Base-by-base conservation (phyloP, 2,329 filamentous ascomycete genomes). In the Calonectria hongkongensis region DNA sequence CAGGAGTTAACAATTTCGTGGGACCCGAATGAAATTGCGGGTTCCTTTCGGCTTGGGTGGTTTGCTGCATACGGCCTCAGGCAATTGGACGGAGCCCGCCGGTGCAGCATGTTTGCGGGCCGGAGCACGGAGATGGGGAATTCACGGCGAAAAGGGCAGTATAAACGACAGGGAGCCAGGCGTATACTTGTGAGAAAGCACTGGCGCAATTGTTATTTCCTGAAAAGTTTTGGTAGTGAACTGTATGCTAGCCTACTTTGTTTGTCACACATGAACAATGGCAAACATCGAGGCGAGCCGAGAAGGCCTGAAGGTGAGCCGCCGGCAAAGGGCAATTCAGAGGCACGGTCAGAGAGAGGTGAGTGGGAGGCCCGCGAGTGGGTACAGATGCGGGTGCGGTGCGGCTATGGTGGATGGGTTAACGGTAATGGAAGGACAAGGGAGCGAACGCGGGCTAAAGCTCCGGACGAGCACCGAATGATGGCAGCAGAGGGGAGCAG, bases 81-180 rank as follows among this genome's bases (percentile, higher is more conserved):
- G 70, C 48, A 43, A 67, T 67, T 72, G 70, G 66, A 68, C 48
- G 64, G 70, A 63, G 41, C 48, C 41, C 28, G 65, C 41, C 30
- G 48, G 70, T 54, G 25, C 65, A 72, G 70, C 48, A 18, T 47
- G 64, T 68, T 68, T 72, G 70, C 64, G 58, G 70, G 65, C 58
- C 70, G 41, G 65, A 65, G 65, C 41, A 60, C 65, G 50, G 58
- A 50, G 58, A 72, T 48, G 64, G 69, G 64, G 64, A 41, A 33
- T 13, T 12, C 28, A 48, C 16, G 41, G 41, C 45, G 16, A 47
- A 63, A 63, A 63, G 50, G 47, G 30, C 68, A 41, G 65, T 68
- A 72, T 68, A 68, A 45, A 72, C 65, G 41, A 66, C 33, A 72
- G 36, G 48, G 33, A 30, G 47, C 39, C 8, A 43, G 62, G 30